Conservation (phyloP, 1,139 yeast species). For the Yamadazyma atmosphaerica region DNA sequence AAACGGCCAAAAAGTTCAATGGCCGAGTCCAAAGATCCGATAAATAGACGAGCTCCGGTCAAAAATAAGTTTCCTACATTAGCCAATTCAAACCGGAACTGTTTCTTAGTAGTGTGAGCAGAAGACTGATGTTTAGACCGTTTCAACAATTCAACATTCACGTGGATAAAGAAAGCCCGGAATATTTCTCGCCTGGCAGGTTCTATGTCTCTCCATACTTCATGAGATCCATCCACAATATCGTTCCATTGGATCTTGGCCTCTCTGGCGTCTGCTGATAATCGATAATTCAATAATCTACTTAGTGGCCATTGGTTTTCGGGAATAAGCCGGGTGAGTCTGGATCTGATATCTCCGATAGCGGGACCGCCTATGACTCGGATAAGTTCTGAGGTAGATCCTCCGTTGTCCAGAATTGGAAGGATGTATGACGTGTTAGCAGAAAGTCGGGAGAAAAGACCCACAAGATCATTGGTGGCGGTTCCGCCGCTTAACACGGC, state of each 20-base stretch:
- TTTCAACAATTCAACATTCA: conserved; percentile 74
- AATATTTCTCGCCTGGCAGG: conserved; percentile 71
- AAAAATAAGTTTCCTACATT: conserved; percentile 82
- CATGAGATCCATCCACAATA: conserved; percentile 79
- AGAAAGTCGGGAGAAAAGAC: conserved; percentile 44
- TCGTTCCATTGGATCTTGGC: conserved; percentile 77
- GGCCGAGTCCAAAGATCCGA: conserved; percentile 84
- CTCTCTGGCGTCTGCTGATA: conserved; percentile 48
- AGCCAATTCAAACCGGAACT: conserved; percentile 73
- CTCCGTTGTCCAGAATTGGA: conserved; percentile 93
- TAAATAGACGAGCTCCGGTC: conserved; percentile 77
- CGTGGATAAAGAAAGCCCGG: conserved; percentile 75
- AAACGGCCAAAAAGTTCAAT: conserved; percentile 72
- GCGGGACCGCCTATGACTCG: conserved; percentile 94
- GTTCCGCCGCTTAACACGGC: conserved; percentile 74
- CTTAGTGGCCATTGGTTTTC: conserved; percentile 43
- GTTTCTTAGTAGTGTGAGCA: conserved; percentile 42
- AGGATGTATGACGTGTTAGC: conserved; percentile 59
- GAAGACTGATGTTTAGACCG: conserved; percentile 50
- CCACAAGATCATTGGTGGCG: conserved; percentile 66
- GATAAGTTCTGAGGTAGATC: conserved; percentile 89
- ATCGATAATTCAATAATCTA: conserved; percentile 57
- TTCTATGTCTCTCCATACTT: conserved; percentile 62
- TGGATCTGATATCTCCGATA: conserved; percentile 85
- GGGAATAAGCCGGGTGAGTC: conserved; percentile 73